A percentile compares a stretch with the other conserved stretches of the same genome.
Conservation (phyloP, 345 rosid genomes). For the Eutrema japonicum region DNA sequence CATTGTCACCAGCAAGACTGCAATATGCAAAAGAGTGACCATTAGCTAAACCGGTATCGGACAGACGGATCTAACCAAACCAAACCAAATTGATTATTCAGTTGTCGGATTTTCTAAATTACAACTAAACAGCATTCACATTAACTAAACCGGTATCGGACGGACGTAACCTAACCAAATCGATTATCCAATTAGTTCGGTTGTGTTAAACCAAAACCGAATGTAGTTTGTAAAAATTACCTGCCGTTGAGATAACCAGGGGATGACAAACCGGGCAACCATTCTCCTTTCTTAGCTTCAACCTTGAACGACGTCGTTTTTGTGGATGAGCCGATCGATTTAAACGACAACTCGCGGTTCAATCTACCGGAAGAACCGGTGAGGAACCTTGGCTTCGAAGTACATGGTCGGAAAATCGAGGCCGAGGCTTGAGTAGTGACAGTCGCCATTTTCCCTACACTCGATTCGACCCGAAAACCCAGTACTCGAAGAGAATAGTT, state of each 20-base stretch:
- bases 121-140: too few species aligned
- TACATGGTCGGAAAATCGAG: slow-evolving; percentile 69
- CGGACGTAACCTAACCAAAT: not conserved
- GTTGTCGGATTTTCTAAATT: not conserved
- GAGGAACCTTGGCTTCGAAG: slow-evolving; percentile 66
- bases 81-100: not conserved
- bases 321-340: slow-evolving; percentile 44
- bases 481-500: not conserved
- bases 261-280: slow-evolving; percentile 88
- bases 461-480: slow-evolving; percentile 38
- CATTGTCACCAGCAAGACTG: slow-evolving; percentile 97
- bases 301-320: slow-evolving; percentile 54
- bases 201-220: not conserved
- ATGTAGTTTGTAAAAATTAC: slow-evolving; percentile 41
- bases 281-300: slow-evolving; percentile 94
- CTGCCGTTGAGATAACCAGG: slow-evolving; percentile 88
- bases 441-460: slow-evolving; percentile 60
- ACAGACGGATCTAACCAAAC: not conserved
- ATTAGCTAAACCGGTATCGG: not conserved
- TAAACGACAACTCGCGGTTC: slow-evolving; percentile 54
- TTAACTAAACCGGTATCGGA: not conserved
- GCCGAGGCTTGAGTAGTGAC: slow-evolving; percentile 90
- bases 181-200: not conserved
- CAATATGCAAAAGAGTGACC: not conserved
- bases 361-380: slow-evolving; percentile 61